Conservation (phyloP, 2,329 filamentous ascomycete species). For the Phaeomoniella chlamydospora region DNA sequence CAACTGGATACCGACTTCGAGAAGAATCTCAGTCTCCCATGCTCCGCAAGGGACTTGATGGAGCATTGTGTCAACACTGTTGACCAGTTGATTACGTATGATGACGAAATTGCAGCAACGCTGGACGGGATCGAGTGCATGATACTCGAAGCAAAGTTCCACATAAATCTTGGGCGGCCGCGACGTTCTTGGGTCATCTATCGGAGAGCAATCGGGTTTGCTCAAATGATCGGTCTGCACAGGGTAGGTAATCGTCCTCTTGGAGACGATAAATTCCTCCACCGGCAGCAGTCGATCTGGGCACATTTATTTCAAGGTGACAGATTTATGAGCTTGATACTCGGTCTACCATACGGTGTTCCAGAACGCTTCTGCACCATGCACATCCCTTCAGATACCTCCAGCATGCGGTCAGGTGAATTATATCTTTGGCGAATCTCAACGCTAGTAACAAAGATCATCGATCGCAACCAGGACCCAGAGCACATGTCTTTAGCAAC, state of each 20-base stretch:
- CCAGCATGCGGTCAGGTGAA: constrained; percentile 12
- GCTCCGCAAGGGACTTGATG: constrained; percentile 27
- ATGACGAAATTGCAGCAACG: constrained; percentile 35
- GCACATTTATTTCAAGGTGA: constrained; percentile 26
- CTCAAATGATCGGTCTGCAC: constrained; percentile 36
- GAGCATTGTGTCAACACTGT: constrained; percentile 31
- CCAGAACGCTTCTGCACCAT: constrained; percentile 16
- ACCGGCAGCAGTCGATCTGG: constrained; percentile 24
- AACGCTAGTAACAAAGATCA: constrained; percentile 21
- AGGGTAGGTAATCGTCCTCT: constrained; percentile 9
- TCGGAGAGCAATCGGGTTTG: constrained; percentile 36
- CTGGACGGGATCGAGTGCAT: constrained; percentile 39
- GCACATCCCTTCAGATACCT: constrained; percentile 12
- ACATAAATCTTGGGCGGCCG: constrained; percentile 40
- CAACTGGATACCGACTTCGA: constrained; percentile 24
- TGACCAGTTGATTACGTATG: constrained; percentile 30
- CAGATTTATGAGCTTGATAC: constrained; percentile 35
- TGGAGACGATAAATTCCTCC: not conserved
- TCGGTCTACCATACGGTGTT: constrained; percentile 35
- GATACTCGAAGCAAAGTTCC: constrained; percentile 35
- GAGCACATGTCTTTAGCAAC: constrained; percentile 19
- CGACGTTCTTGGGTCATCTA: constrained; percentile 38
- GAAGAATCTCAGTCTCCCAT: constrained; percentile 20
- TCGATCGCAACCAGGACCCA: constrained; percentile 25
- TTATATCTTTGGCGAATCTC: constrained; percentile 17